A percentile compares a stretch with the other conserved stretches of the same genome.
These are phyloP conservation scores for Lasiodiplodia citricola DNA, from an alignment of 2,329 filamentous ascomycete species.

Conservation along the genomic window DNA sequence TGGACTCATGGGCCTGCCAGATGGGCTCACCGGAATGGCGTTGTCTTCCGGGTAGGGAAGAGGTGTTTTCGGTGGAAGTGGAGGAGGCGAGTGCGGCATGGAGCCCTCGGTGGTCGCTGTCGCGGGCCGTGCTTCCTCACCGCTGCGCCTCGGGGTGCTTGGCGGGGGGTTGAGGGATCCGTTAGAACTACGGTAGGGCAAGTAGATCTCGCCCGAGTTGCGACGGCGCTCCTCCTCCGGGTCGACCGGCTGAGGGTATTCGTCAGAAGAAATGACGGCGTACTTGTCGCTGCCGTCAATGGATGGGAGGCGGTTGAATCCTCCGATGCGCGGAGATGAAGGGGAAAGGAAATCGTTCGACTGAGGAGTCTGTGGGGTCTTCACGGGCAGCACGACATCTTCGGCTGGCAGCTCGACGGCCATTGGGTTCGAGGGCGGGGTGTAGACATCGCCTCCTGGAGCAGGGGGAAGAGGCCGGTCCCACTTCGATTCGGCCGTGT, in stretches of 20 bases:
- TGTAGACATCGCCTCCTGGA: constrained; percentile 38
- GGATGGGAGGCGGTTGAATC: constrained; percentile 33
- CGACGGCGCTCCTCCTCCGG: constrained; percentile 29
- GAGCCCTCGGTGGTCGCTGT: constrained; percentile 30
- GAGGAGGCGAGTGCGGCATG: constrained; percentile 39
- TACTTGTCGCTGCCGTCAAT: constrained; percentile 72
- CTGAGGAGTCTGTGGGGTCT: constrained; percentile 26
- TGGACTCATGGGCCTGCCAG: constrained; percentile 29
- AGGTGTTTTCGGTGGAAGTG: constrained; percentile 49
- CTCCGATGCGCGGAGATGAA: constrained; percentile 46
- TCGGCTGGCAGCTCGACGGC: constrained; percentile 67
- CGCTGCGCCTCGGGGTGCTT: constrained; percentile 36
- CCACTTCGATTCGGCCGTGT: constrained; percentile 32
- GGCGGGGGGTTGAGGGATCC: constrained; percentile 20
- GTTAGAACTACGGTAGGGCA: constrained; percentile 26
- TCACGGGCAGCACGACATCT: constrained; percentile 45
- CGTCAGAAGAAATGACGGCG: constrained; percentile 65
- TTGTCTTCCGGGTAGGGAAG: constrained; percentile 29
- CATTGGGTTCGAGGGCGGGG: constrained; percentile 52
- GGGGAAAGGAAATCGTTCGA: constrained; percentile 50
- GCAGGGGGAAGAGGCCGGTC: constrained; percentile 35
- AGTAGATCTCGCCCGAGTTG: constrained; percentile 9
- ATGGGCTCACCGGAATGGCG: background rate
- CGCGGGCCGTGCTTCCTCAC: constrained; percentile 36
- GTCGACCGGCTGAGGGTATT: constrained; percentile 54